Evolutionary conservation across 2,329 filamentous ascomycete species (phyloP), one percentile per base, ranked within the genome.

Genomic region (Xenoacremonium recifei): DNA sequence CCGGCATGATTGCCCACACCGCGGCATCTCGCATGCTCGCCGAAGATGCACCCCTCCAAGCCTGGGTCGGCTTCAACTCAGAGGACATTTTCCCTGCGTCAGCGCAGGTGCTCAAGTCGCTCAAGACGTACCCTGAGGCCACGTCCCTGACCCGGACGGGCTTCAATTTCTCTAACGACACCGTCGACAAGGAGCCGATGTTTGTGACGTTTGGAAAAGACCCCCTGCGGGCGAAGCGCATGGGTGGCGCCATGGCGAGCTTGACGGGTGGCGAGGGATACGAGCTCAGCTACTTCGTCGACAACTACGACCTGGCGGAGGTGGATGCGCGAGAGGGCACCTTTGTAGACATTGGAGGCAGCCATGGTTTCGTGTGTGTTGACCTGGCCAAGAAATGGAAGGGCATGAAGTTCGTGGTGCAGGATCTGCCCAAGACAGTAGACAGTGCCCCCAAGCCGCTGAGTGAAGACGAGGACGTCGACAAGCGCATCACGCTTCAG

Each of bases 291-390:
- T 69, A 80, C 49, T 65, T 83, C 9, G 66, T 80, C 3, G 62
- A 77, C 27, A 73, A 71, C 32, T 82, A 76, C 50, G 73, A 80
- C 51, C 74, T 82, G 51, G 59, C 66, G 2, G 66, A 65, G 2
- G 58, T 81, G 2, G 66, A 78, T 37, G 60, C 60, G 1, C 54
- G 44, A 2, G 59, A 61, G 5, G 78, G 72, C 3, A 77, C 68
- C 0, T 61, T 84, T 29, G 77, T 84, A 4, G 79, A 84, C 40
- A 53, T 81, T 12, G 80, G 80, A 9, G 80, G 80, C 3, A 77
- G 73, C 15, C 74, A 76, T 39, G 80, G 80, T 1, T 76, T 79
- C 35, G 72, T 76, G n/a, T 73, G 68, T 35, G 67, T 77, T n/a
- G 75, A 72, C 4, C 62, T 84, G 32, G 80, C 76, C 2, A 65